Evolutionary conservation across 495 filamentous ascomycete genomes (phyloP).

Genomic region (Pyrenopolyporus hunteri): DNA sequence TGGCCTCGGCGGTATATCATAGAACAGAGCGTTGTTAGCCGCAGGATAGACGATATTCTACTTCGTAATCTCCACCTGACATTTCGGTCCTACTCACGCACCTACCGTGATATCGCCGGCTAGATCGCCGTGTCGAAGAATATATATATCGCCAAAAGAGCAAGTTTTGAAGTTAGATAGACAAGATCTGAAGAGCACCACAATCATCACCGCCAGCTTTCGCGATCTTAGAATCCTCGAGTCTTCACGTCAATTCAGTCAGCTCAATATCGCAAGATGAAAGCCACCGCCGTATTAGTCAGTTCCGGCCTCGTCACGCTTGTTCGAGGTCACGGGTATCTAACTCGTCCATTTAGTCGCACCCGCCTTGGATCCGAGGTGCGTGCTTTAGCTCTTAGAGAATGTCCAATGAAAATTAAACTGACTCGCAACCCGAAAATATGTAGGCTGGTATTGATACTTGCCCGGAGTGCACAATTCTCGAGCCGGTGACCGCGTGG

Average conservation of each 20-base stretch:
- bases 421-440: neutral
- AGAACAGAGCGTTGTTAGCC: slow-evolving; percentile 4
- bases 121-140: neutral
- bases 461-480: slow-evolving; percentile 63
- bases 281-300: slow-evolving; percentile 17
- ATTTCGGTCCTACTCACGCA: slow-evolving; percentile 32
- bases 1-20: slow-evolving; percentile 29
- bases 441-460: slow-evolving; percentile 57
- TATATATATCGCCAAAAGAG: slow-evolving; percentile 21
- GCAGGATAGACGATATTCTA: neutral
- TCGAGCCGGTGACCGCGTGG: slow-evolving; percentile 61
- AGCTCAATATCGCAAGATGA: slow-evolving; percentile 22
- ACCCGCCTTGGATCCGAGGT: slow-evolving; percentile 57
- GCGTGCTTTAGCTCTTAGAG: slow-evolving; percentile 2
- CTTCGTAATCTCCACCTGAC: slow-evolving; percentile 8
- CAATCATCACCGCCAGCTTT: neutral
- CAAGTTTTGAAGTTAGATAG: neutral
- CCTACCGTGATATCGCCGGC: slow-evolving; percentile 14
- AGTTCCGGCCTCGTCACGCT: slow-evolving; percentile 29
- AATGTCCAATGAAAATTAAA: neutral
- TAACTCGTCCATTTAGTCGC: slow-evolving; percentile 54
- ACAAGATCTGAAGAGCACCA: slow-evolving; percentile 4
- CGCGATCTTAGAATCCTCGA: neutral
- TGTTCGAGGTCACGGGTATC: slow-evolving; percentile 53
- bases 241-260: neutral